Conservation (phyloP, 306 rosid genomes). For the Castanea mollissima region DNA sequence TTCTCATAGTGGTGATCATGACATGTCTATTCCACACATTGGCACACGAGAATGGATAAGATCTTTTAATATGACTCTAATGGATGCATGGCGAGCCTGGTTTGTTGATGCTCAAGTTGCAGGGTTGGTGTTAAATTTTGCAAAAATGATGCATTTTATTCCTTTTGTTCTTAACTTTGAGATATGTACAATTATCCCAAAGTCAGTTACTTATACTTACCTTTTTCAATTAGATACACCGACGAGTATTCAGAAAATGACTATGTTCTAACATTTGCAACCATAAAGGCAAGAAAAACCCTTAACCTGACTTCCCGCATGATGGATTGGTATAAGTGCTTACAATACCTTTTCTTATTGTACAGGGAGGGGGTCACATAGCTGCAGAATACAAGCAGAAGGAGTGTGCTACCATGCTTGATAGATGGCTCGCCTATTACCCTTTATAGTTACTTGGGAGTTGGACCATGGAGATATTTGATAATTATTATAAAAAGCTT, state of each 20-base stretch:
- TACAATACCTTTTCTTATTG: not conserved
- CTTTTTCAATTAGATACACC: not conserved
- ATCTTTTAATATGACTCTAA: constrained; percentile 2
- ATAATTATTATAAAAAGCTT: no score
- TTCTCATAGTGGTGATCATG: constrained; percentile 8
- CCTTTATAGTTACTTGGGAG: constrained; percentile 4
- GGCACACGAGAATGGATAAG: not conserved
- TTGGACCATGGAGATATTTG: no score
- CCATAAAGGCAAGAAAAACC: not conserved
- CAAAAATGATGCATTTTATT: not conserved
- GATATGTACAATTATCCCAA: not conserved
- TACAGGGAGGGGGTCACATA: constrained; percentile 20
- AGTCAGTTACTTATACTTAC: not conserved
- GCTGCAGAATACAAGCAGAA: constrained; percentile 25
- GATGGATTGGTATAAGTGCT: no score
- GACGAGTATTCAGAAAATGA: not conserved
- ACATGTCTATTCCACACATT: constrained; percentile 5
- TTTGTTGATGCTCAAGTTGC: constrained; percentile 6
- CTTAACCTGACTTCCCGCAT: not conserved
- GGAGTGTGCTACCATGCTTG: constrained; percentile 13
- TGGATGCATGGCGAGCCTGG: constrained; percentile 7
- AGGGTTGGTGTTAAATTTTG: not conserved
- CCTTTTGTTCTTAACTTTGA: not conserved
- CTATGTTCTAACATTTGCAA: not conserved
- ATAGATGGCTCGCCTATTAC: constrained; percentile 20